These are phyloP conservation scores for Hexamita inflata DNA, from an alignment of 208 protist species.

Conservation along the genomic window DNA sequence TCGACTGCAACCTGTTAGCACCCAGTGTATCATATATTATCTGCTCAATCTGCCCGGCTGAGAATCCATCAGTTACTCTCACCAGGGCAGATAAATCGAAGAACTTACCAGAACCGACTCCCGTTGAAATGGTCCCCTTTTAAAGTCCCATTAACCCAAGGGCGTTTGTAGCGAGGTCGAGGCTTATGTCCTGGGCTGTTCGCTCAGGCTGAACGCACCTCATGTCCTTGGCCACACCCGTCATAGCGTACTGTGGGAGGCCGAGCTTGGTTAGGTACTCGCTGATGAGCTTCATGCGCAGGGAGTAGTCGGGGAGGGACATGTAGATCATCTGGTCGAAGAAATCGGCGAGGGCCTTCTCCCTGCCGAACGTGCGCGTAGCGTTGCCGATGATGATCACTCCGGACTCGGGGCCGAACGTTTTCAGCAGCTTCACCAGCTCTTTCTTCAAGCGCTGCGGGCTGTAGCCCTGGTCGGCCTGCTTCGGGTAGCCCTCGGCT, in stretches of 20 bases:
- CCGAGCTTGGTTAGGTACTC: neutral
- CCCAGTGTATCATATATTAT: neutral
- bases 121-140: neutral
- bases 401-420: neutral
- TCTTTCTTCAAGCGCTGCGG: neutral
- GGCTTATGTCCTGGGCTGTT: neutral
- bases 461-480: neutral
- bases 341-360: constrained; percentile 21
- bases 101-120: neutral
- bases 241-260: neutral
- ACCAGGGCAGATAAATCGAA: neutral
- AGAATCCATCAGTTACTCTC: neutral
- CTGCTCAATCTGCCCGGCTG: constrained; percentile 8
- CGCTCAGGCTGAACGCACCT: neutral
- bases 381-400: neutral
- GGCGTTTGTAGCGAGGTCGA: neutral
- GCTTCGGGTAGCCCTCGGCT: constrained; percentile 14
- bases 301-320: neutral
- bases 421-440: neutral
- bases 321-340: neutral
- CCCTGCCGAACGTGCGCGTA: neutral
- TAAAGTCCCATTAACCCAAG: neutral
- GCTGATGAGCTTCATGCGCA: constrained; percentile 5
- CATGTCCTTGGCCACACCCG: neutral
- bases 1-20: too few species aligned